A percentile compares a stretch with the other conserved stretches of the same genome.
Evolutionary conservation across 495 filamentous ascomycete genomes (phyloP).

Genomic region (Hyphodiscus hymeniophilus): DNA sequence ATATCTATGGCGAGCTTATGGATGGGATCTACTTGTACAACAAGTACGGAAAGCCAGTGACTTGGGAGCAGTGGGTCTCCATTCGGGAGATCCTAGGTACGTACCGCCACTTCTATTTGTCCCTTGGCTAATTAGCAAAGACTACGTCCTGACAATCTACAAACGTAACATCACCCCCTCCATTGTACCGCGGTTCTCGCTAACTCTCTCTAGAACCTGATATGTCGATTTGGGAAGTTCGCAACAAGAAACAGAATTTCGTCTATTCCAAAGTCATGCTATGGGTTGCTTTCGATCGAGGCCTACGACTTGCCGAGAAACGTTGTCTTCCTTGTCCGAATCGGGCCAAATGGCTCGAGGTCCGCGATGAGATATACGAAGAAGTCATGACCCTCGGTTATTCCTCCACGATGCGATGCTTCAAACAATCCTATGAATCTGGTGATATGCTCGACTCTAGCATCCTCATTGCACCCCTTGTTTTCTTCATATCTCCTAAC

Average conservation of each 20-base stretch:
- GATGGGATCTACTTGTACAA: constrained; percentile 71
- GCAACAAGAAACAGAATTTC: constrained; percentile 63
- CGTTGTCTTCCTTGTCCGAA: constrained; percentile 61
- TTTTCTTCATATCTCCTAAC: constrained; percentile 68
- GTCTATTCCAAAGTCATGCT: constrained; percentile 69
- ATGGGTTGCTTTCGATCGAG: constrained; percentile 69
- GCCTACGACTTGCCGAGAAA: constrained; percentile 61
- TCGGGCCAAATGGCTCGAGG: constrained; percentile 49
- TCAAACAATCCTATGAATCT: constrained; percentile 65
- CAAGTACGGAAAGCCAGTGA: constrained; percentile 65
- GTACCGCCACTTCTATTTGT: constrained; percentile 5
- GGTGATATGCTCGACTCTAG: constrained; percentile 59
- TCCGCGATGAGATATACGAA: constrained; percentile 58
- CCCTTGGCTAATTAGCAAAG: constrained; percentile 15
- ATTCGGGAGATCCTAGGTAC: constrained; percentile 49
- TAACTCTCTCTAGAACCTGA: constrained; percentile 41
- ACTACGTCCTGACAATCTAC: constrained; percentile 46
- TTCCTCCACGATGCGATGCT: constrained; percentile 53
- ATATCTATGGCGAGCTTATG: constrained; percentile 71
- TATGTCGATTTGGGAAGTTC: constrained; percentile 75
- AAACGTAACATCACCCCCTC: constrained; percentile 23
- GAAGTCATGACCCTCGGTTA: constrained; percentile 60
- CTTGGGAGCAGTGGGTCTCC: constrained; percentile 61
- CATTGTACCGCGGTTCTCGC: neutral
- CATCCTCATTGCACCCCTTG: constrained; percentile 62